phyloP scores from a whole-genome alignment of 495 filamentous ascomycete species.

The Tuber borchii region DNA sequence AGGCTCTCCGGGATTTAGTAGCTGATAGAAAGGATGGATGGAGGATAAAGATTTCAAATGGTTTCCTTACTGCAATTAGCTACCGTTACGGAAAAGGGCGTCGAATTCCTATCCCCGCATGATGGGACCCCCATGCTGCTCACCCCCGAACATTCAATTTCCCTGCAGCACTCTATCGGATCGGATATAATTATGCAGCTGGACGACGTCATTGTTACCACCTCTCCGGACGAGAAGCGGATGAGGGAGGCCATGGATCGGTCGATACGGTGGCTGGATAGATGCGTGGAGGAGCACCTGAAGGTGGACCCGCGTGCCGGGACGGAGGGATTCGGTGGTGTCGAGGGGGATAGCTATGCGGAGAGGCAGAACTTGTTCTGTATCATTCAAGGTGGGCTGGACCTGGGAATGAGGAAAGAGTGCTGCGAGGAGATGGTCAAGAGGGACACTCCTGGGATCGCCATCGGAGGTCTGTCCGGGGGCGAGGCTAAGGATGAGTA shows the following conservation, averaged over 20 bases:
- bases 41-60: conserved; percentile 81
- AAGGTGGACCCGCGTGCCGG: conserved; percentile 52
- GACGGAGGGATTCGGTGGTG: conserved; percentile 19
- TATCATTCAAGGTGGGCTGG: conserved; percentile 93
- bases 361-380: conserved; percentile 89
- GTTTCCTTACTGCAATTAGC: conserved; percentile 92
- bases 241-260: conserved; percentile 95
- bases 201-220: conserved; percentile 93
- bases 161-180: conserved; percentile 92
- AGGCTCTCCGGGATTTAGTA: background rate
- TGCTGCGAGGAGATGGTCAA: conserved; percentile 87
- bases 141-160: conserved; percentile 94
- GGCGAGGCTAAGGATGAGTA: conserved; percentile 67
- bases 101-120: conserved; percentile 88
- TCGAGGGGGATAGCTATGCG: conserved; percentile 31
- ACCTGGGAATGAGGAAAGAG: conserved; percentile 76
- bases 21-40: background rate
- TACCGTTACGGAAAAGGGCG: conserved; percentile 89
- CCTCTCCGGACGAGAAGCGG: conserved; percentile 73
- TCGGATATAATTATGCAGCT: conserved; percentile 99
- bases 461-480: conserved; percentile 88
- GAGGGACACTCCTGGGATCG: conserved; percentile 88
- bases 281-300: conserved; percentile 86
- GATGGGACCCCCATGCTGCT: conserved; percentile 96
- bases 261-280: conserved; percentile 96